These are phyloP conservation scores for Fraxinus greggii DNA, from an alignment of 305 asterid species.

Conservation along the genomic window DNA sequence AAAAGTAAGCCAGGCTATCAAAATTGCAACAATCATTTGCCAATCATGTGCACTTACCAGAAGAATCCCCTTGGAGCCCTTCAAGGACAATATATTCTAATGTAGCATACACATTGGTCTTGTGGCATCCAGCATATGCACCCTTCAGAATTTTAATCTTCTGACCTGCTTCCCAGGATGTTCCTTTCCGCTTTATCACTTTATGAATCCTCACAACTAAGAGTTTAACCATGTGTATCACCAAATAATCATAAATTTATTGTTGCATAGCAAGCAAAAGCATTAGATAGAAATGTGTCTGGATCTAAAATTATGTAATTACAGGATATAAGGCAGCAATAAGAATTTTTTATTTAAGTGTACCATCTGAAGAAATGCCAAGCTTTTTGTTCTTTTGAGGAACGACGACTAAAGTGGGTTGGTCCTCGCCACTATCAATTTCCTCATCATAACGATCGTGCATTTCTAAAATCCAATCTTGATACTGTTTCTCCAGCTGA, in stretches of 20 bases:
- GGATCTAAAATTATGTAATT: not conserved
- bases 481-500: constrained; percentile 57
- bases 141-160: constrained; percentile 63
- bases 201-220: constrained; percentile 63
- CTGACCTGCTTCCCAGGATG: constrained; percentile 62
- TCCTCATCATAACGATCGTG: constrained; percentile 67
- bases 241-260: constrained; percentile 22
- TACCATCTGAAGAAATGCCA: constrained; percentile 54
- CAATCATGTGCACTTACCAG: constrained; percentile 45
- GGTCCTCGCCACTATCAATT: constrained; percentile 49
- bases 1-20: not conserved
- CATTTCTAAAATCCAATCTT: constrained; percentile 60
- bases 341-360: constrained; percentile 1
- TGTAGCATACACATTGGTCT: constrained; percentile 48
- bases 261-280: not conserved
- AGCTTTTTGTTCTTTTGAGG: constrained; percentile 45
- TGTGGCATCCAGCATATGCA: constrained; percentile 59
- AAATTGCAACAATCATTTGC: not conserved
- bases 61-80: constrained; percentile 62
- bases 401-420: constrained; percentile 37
- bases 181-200: constrained; percentile 48
- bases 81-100: constrained; percentile 63
- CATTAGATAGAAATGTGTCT: not conserved
- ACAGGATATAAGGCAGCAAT: not conserved
- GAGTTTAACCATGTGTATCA: not conserved